A percentile compares a stretch with the other conserved stretches of the same genome.
These are phyloP conservation scores for Fusarium buharicum DNA, from an alignment of 2,329 filamentous ascomycete species.

Conservation along the genomic window DNA sequence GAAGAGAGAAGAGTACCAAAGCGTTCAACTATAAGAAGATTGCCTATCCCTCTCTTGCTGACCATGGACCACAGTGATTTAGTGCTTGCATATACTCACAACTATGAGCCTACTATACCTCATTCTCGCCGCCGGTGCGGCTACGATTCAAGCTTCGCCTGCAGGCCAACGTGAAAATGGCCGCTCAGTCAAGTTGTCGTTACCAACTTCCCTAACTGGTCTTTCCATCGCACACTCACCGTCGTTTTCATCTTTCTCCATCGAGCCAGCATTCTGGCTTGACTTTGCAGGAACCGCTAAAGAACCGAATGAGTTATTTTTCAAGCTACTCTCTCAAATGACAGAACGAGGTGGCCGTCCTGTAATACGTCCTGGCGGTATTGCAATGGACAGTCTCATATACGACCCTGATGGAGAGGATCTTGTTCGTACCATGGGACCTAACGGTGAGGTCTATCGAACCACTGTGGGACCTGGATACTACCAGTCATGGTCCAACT, in stretches of 20 bases:
- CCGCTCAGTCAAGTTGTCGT: not conserved
- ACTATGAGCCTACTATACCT: not conserved
- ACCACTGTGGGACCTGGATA: constrained; percentile 12
- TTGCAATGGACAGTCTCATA: constrained; percentile 36
- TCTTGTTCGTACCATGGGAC: constrained; percentile 28
- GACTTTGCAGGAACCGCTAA: constrained; percentile 33
- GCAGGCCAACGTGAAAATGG: not conserved
- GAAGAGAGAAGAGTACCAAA: too few species aligned
- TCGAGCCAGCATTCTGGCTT: constrained; percentile 36
- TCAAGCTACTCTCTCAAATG: constrained; percentile 18
- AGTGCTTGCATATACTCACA: not conserved
- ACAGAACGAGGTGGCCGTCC: constrained; percentile 25
- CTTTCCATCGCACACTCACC: constrained; percentile 29
- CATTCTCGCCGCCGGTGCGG: not conserved
- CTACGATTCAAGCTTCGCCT: not conserved
- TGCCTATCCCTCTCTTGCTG: not conserved
- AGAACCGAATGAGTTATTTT: constrained; percentile 26
- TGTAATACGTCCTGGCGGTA: constrained; percentile 31
- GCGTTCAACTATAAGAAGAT: not conserved
- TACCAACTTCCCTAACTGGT: not conserved
- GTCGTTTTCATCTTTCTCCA: constrained; percentile 32
- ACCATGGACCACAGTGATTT: not conserved
- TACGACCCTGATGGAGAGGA: constrained; percentile 28
- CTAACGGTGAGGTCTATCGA: constrained; percentile 17
- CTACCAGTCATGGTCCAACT: constrained; percentile 23